Evolutionary conservation across 495 filamentous ascomycete species (phyloP).

Genomic region (Hypomontagnella submonticulosa): DNA sequence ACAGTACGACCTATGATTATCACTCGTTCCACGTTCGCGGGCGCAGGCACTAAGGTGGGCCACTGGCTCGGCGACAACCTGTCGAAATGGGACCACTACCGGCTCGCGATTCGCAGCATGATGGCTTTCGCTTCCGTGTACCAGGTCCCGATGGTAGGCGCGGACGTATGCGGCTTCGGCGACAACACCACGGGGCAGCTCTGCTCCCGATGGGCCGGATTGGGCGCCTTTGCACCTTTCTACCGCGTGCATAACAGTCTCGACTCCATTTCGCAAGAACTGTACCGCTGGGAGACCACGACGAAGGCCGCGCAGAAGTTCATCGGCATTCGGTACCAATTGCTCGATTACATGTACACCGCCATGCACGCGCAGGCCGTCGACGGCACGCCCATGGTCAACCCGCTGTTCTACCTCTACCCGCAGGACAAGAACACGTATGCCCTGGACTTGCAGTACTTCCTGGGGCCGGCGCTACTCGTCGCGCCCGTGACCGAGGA

Average conservation of each 20-base stretch:
- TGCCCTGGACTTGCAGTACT: constrained; percentile 73
- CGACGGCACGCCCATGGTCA: constrained; percentile 76
- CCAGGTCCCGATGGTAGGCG: constrained; percentile 87
- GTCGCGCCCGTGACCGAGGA: constrained; percentile 76
- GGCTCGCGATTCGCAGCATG: constrained; percentile 72
- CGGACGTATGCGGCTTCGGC: constrained; percentile 84
- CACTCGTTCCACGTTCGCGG: constrained; percentile 85
- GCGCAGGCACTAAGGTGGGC: constrained; percentile 79
- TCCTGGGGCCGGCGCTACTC: constrained; percentile 77
- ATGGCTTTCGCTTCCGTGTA: constrained; percentile 82
- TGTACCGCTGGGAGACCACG: constrained; percentile 77
- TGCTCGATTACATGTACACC: constrained; percentile 88
- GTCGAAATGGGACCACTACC: constrained; percentile 78
- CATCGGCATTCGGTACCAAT: constrained; percentile 78
- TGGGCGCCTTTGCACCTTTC: constrained; percentile 85
- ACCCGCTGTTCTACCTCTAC: constrained; percentile 78
- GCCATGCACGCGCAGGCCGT: constrained; percentile 70
- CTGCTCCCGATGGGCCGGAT: constrained; percentile 84
- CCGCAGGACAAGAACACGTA: constrained; percentile 72
- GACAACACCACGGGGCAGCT: constrained; percentile 79
- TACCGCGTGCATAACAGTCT: constrained; percentile 76
- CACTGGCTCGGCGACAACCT: constrained; percentile 92
- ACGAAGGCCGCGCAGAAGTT: constrained; percentile 73
- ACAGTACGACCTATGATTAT: constrained; percentile 78
- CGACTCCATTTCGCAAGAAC: constrained; percentile 70